Evolutionary conservation across 148 eudicot genomes (phyloP).

Genomic region (Polygonum maritimum): DNA sequence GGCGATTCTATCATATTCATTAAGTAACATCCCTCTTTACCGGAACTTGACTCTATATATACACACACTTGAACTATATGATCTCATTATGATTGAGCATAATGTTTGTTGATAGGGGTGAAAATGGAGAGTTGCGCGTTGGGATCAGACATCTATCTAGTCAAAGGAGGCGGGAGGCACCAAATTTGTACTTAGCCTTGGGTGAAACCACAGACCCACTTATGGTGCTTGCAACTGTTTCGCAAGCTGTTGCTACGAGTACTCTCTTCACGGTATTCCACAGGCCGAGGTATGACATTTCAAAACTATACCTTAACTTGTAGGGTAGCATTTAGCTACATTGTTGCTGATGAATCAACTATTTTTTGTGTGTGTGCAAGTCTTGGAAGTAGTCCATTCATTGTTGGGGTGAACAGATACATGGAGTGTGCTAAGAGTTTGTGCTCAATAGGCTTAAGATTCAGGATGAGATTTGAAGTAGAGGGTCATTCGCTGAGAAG

Average conservation of each 20-base stretch:
- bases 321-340: neutral
- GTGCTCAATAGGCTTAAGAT: slow-evolving; percentile 78
- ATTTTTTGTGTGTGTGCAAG: neutral
- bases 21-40: neutral
- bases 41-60: no score
- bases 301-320: neutral
- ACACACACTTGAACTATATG: no score
- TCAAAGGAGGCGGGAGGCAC: slow-evolving; percentile 77
- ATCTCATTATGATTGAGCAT: neutral
- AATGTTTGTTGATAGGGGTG: slow-evolving; percentile 41
- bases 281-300: slow-evolving; percentile 65
- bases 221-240: slow-evolving; percentile 71
- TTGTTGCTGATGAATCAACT: neutral
- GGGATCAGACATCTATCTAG: slow-evolving; percentile 92
- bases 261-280: slow-evolving; percentile 82
- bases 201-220: neutral
- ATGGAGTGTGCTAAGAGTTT: slow-evolving; percentile 55
- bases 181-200: slow-evolving; percentile 24
- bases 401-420: slow-evolving; percentile 78
- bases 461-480: slow-evolving; percentile 94
- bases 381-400: slow-evolving; percentile 69
- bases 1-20: neutral
- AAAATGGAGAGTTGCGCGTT: slow-evolving; percentile 90
- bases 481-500: slow-evolving; percentile 90
- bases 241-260: slow-evolving; percentile 69